A percentile compares a stretch with the other conserved stretches of the same genome.
These are phyloP conservation scores for Apiospora pterosperma DNA, from an alignment of 2,329 filamentous ascomycete species.

Conservation along the genomic window DNA sequence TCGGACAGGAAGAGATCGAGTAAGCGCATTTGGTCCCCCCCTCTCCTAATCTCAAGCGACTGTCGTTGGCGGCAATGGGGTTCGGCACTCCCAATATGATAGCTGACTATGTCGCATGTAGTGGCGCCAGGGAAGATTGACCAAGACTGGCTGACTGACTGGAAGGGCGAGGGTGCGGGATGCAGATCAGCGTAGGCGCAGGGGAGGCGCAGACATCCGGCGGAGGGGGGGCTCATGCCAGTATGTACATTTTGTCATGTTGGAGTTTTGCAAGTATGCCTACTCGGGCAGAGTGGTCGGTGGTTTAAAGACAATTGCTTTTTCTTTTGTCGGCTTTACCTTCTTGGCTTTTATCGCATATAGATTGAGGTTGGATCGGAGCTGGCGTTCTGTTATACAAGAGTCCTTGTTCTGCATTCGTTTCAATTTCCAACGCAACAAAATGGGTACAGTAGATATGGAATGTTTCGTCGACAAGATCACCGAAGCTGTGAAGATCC, in stretches of 20 bases:
- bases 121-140: not conserved
- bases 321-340: not conserved
- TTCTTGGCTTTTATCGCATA: not conserved
- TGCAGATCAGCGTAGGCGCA: not conserved
- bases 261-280: not conserved
- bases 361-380: not conserved
- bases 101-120: not conserved
- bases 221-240: not conserved
- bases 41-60: not conserved
- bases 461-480: conserved; percentile 19
- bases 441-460: not conserved
- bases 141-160: too few species aligned
- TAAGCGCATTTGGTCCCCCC: conserved; percentile 2
- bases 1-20: conserved; percentile 8
- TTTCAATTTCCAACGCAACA: not conserved
- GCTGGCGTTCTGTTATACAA: not conserved
- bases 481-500: conserved; percentile 16
- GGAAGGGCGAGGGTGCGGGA: not conserved
- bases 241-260: not conserved
- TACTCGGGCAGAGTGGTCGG: not conserved
- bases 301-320: not conserved
- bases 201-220: not conserved
- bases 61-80: not conserved
- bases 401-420: not conserved
- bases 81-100: not conserved